Base-by-base conservation (phyloP, 257 asterid species). In the Rehmannia glutinosa region DNA sequence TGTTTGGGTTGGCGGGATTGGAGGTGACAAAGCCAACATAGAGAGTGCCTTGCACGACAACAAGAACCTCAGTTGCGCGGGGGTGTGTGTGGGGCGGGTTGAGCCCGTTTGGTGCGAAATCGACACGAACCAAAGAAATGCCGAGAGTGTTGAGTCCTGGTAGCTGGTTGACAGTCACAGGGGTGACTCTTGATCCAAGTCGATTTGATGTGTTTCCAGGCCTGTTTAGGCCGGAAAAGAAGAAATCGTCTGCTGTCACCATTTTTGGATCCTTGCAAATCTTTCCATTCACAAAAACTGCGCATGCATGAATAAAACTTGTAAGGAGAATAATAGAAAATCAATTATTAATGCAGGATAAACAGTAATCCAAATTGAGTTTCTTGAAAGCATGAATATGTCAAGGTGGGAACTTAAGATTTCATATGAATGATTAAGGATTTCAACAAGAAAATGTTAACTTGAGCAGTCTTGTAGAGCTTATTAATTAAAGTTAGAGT, bases 81-180 rank as follows among this genome's bases (percentile, higher is more conserved):
- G 38, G 38, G 38, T 32, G 38, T 32, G 74, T 65, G 74, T 78
- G 79, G 2, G 79, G 82, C 0, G 79, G 74, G 59, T 69, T 68
- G 1, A 64, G 74, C 3, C 82, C 82, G 1, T 58, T 27, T 0
- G 69, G 82, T 0, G 61, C 77, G 1, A 41, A 49, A 69, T 78
- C 82, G 0, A 73, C 25, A 2, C 82, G 71, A 2, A 53, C 68
- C 10, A 69, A 17, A 2, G 77, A 69, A 6, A 78, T 64, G 16
- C 82, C 79, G 3, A 78, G 79, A 27, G 82, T 78, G 67, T 78
- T 78, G 63, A 78, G 76, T 0, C 82, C 82, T 1, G 82, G 64
- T 41, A 78, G 8, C 27, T 68, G 74, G 49, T 78, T 73, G 4
- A 69, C 82, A 6, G 27, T 57, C 6, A 68, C 82, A 0, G 51